phyloP scores from a whole-genome alignment of 306 rosid species.

The Lablab purpureus region DNA sequence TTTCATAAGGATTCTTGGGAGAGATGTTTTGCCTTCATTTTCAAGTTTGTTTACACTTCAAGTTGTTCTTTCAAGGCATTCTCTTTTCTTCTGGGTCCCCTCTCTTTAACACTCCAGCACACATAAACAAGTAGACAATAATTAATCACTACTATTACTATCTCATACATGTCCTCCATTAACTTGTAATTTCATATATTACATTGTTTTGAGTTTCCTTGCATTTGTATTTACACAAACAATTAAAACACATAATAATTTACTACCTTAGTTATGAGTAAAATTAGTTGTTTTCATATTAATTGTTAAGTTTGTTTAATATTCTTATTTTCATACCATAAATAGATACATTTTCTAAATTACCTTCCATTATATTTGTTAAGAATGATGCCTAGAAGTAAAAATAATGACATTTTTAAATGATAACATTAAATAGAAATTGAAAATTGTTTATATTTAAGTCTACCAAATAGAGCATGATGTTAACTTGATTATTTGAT shows the following conservation, averaged over 20 bases:
- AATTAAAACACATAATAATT: no score
- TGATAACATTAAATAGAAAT: no score
- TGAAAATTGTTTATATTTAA: no score
- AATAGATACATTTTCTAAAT: no score
- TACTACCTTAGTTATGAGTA: no score
- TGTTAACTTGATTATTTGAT: constrained; percentile 23
- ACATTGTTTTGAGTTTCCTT: background rate
- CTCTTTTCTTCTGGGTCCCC: constrained; percentile 30
- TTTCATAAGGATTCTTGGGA: constrained; percentile 48
- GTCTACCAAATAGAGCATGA: no score
- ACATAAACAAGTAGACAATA: constrained; percentile 7
- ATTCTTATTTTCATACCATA: no score
- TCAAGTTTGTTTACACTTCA: constrained; percentile 52
- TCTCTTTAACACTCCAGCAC: background rate
- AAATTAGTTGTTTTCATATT: no score
- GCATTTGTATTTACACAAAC: background rate
- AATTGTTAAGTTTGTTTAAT: no score
- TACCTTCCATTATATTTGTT: no score
- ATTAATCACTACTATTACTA: background rate
- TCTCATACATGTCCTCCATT: background rate
- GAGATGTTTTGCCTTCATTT: constrained; percentile 61
- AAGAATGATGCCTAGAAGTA: no score
- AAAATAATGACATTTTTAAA: no score
- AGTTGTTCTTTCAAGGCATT: constrained; percentile 43
- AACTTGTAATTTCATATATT: background rate